These are phyloP conservation scores for Teunomyces aglyptinius DNA, from an alignment of 805 yeast genomes.

Conservation along the genomic window DNA sequence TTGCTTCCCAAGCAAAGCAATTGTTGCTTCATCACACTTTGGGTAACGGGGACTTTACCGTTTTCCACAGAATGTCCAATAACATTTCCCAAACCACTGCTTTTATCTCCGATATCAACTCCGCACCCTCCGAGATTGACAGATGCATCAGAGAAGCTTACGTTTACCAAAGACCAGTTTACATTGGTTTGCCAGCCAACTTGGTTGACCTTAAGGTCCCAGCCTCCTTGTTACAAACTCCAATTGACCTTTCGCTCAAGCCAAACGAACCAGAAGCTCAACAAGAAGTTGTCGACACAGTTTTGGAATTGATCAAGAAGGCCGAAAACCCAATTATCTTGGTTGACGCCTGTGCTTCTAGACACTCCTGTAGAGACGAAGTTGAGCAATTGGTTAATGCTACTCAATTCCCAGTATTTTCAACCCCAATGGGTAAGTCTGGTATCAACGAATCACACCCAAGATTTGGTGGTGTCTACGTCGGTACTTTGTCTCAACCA, in stretches of 20 bases:
- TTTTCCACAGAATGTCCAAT: constrained; percentile 34
- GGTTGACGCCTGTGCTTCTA: constrained; percentile 32
- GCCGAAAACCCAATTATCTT: constrained; percentile 27
- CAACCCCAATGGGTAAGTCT: constrained; percentile 32
- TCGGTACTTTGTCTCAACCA: constrained; percentile 27
- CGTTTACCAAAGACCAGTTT: constrained; percentile 33
- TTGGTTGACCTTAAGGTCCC: constrained; percentile 35
- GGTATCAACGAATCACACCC: constrained; percentile 25
- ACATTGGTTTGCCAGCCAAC: constrained; percentile 35
- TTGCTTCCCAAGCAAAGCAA: constrained; percentile 33
- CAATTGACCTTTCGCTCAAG: constrained; percentile 27
- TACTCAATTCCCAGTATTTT: constrained; percentile 28
- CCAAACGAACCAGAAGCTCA: constrained; percentile 33
- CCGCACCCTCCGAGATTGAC: constrained; percentile 33
- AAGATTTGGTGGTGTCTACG: constrained; percentile 30
- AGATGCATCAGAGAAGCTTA: constrained; percentile 32
- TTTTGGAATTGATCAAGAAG: constrained; percentile 19
- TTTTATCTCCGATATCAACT: constrained; percentile 24
- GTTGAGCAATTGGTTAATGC: constrained; percentile 22
- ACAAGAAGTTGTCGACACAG: constrained; percentile 27
- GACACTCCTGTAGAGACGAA: constrained; percentile 26
- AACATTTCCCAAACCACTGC: constrained; percentile 32
- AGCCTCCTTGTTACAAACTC: constrained; percentile 24
- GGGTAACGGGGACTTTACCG: constrained; percentile 44
- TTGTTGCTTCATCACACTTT: constrained; percentile 42